Evolutionary conservation across 768 basidiomycete genomes (phyloP), one percentile per base, ranked within the genome.

Genomic region (Mycena galopus): DNA sequence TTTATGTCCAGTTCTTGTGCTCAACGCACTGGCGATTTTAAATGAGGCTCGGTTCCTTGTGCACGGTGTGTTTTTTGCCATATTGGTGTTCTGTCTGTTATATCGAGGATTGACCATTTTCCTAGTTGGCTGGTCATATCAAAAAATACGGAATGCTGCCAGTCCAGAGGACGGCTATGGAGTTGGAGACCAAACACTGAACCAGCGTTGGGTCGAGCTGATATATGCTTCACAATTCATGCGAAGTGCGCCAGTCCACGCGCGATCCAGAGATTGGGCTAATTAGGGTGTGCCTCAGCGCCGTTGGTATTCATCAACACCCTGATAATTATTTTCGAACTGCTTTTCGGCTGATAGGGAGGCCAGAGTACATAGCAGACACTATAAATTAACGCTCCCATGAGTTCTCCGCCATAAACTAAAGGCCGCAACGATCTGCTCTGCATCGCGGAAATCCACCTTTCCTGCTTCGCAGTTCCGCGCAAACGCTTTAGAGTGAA

Each of bases 191-290:
- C 62, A 47, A 32, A 64, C 30, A 32, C 17, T 64, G 2, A 64
- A 64, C 30, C 12, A 25, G 1, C 47, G 62, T 19, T 64, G 30
- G 21, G 51, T 64, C 23, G 62, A 51, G 30, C 23, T 51, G 11
- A 53, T 64, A n/a, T 47, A 64, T 21, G 62, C 62, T 8, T 64
- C 62, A 17, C 62, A 64, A 51, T 64, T 64, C 17, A 35, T 35
- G 50, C 62, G 47, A 53, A 47, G 62, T 51, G 33, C 47, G 47
- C 30, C 2, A 9, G 8, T 3, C 39, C 35, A 29, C 47, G 11
- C 35, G 27, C 3, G 5, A 9, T 47, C 27, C 19, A 3, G 9
- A 19, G 16, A 19, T 12, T 1, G 25, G 5, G 23, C 17, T 29
- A 21, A 29, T 17, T 57, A 23, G 25, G 4, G n/a, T 17, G 23